Evolutionary conservation across 306 rosid genomes (phyloP).

Genomic region (Acacia acuminata): DNA sequence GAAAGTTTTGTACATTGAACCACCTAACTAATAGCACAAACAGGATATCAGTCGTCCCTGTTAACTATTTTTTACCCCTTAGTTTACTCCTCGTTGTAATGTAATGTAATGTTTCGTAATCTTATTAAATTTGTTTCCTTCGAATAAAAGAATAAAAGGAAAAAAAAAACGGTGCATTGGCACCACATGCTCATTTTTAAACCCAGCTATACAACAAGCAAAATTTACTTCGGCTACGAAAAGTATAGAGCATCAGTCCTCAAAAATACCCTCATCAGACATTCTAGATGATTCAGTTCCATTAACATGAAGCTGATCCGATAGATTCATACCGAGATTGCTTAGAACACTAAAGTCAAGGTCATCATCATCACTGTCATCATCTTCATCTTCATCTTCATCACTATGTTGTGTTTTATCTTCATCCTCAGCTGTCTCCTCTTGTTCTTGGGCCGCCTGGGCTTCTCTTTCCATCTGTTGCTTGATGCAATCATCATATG

Average conservation of each 20-base stretch:
- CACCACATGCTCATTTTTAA: conserved; percentile 11
- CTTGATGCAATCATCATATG: conserved; percentile 76
- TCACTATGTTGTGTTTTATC: conserved; percentile 32
- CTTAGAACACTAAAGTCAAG: conserved; percentile 67
- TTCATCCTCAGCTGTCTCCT: conserved; percentile 22
- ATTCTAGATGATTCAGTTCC: conserved; percentile 78
- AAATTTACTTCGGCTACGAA: conserved; percentile 5
- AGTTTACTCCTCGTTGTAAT: no score
- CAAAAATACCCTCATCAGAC: conserved; percentile 75
- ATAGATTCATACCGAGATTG: conserved; percentile 26
- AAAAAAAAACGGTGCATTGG: not conserved
- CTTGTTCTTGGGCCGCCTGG: conserved; percentile 37
- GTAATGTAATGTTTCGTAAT: no score
- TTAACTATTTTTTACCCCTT: no score
- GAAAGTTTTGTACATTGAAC: no score
- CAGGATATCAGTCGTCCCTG: no score
- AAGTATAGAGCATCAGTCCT: conserved; percentile 40
- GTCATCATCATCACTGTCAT: conserved; percentile 46
- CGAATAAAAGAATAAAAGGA: not conserved
- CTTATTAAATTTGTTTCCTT: no score
- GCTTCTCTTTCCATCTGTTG: conserved; percentile 57
- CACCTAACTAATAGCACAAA: no score
- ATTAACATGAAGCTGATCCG: conserved; percentile 76
- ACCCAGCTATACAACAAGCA: conserved; percentile 21
- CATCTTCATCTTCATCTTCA: conserved; percentile 8